Conservation (phyloP, 192 early-diverging fungal species). For the Umbelopsis vinacea region DNA sequence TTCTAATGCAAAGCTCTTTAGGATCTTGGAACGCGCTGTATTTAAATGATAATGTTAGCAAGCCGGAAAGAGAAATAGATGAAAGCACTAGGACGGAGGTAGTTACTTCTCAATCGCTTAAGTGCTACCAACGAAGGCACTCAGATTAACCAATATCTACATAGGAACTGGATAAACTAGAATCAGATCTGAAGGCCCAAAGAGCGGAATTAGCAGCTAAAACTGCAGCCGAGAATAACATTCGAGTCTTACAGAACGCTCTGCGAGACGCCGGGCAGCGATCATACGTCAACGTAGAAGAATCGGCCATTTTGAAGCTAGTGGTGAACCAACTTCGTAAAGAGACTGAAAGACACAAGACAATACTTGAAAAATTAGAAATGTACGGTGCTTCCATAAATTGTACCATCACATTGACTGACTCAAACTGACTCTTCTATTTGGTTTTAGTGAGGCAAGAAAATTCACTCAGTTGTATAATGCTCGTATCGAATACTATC, state of each 20-base stretch:
- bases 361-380: conserved; percentile 25
- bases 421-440: background rate
- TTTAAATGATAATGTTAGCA: background rate
- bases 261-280: conserved; percentile 11
- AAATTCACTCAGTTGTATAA: conserved; percentile 26
- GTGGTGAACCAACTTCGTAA: conserved; percentile 10
- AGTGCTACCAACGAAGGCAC: background rate
- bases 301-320: background rate
- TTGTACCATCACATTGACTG: no score
- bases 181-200: background rate
- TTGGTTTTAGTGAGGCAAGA: conserved; percentile 26
- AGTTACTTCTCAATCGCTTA: background rate
- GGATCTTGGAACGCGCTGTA: conserved; percentile 6
- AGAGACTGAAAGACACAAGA: conserved; percentile 9
- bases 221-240: background rate
- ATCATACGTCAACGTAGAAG: background rate
- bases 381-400: conserved; percentile 18
- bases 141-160: background rate
- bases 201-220: background rate
- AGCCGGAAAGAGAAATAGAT: conserved; percentile 5
- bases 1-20: background rate
- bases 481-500: conserved; percentile 47
- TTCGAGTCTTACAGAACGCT: background rate
- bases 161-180: conserved; percentile 2
- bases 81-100: conserved; percentile 8